Evolutionary conservation across 129 eudicot species (phyloP).

Genomic region (Flaveria bidentis): DNA sequence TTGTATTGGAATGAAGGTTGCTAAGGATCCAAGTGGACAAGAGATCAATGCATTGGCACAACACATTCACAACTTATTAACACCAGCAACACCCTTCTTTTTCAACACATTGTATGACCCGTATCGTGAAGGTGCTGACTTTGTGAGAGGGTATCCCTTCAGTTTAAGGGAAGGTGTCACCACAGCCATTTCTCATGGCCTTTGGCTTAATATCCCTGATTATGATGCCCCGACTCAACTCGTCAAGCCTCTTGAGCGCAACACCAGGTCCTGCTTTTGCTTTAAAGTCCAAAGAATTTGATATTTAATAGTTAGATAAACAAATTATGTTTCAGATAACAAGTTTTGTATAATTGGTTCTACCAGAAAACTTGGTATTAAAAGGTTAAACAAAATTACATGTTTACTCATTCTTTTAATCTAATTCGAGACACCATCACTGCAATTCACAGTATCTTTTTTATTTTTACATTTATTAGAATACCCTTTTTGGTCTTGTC

Average conservation of each 20-base stretch:
- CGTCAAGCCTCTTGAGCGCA: conserved; percentile 76
- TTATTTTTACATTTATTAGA: too few species aligned
- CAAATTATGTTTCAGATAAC: neutral
- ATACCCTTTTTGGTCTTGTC: too few species aligned
- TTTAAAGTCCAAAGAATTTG: neutral
- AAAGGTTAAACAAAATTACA: too few species aligned
- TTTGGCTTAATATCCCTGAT: conserved; percentile 86
- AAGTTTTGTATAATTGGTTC: neutral
- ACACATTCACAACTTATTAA: conserved; percentile 60
- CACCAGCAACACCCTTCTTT: conserved; percentile 71
- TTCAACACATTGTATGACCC: conserved; percentile 88
- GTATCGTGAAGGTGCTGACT: conserved; percentile 74
- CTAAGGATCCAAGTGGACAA: conserved; percentile 71
- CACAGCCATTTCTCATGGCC: conserved; percentile 80
- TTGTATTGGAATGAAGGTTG: conserved; percentile 44
- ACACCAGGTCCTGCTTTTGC: conserved; percentile 44
- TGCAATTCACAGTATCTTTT: neutral
- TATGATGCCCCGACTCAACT: conserved; percentile 82
- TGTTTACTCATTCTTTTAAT: neutral
- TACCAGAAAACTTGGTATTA: too few species aligned
- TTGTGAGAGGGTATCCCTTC: conserved; percentile 75
- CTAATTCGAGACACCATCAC: neutral
- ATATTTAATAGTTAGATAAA: neutral
- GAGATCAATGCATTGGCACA: conserved; percentile 77
- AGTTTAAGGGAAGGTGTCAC: conserved; percentile 73